These are phyloP conservation scores for Acacia crassicarpa DNA, from an alignment of 306 rosid genomes.

Conservation along the genomic window DNA sequence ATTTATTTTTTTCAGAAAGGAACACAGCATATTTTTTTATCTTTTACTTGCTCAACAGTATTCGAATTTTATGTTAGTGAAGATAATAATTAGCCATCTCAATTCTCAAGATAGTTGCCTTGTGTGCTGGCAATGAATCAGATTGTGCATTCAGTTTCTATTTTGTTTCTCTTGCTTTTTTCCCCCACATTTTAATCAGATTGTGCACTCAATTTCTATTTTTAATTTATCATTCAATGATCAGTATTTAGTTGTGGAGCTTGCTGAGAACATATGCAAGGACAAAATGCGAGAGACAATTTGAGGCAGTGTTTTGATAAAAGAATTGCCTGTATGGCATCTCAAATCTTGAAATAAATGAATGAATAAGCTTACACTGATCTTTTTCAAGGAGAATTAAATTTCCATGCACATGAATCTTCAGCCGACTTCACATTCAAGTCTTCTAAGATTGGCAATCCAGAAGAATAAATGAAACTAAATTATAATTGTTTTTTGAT, in stretches of 20 bases:
- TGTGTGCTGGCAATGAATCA: neutral
- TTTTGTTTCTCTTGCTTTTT: neutral
- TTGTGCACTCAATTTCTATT: neutral
- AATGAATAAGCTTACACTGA: neutral
- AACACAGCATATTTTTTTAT: neutral
- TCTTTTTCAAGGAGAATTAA: slow-evolving; percentile 10
- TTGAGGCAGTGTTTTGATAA: slow-evolving; percentile 22
- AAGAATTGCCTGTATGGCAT: slow-evolving; percentile 20
- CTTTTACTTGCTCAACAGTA: neutral
- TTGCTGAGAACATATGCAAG: slow-evolving; percentile 12
- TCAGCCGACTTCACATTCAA: slow-evolving; percentile 21
- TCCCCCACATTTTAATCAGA: neutral
- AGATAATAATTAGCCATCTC: neutral
- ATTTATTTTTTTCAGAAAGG: neutral
- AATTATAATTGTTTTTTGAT: slow-evolving; percentile 80
- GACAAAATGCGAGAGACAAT: slow-evolving; percentile 26
- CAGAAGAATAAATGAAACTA: slow-evolving; percentile 41
- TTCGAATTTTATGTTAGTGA: slow-evolving; percentile 8
- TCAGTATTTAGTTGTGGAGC: neutral
- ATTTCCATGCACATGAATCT: slow-evolving; percentile 20
- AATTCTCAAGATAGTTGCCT: slow-evolving; percentile 16
- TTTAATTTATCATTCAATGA: neutral
- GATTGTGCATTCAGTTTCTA: too few relatives aligned
- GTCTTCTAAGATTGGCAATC: slow-evolving; percentile 22
- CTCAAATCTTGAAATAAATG: slow-evolving; percentile 27